These are phyloP conservation scores for Boletus rubescentipes DNA, from an alignment of 768 basidiomycete genomes.

Conservation along the genomic window DNA sequence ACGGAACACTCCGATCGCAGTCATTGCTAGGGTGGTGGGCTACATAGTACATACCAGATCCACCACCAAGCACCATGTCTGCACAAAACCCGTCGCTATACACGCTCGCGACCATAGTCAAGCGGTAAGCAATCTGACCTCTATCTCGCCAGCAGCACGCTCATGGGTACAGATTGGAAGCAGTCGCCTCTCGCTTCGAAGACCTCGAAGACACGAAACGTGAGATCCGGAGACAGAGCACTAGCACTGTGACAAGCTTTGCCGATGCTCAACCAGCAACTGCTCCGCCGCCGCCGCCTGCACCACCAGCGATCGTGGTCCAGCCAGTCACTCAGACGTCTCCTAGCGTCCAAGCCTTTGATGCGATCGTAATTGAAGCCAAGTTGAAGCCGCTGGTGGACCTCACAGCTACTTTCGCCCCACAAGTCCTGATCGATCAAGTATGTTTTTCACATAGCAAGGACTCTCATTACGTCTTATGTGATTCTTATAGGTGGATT, in stretches of 20 bases:
- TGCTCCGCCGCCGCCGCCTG: constrained; percentile 32
- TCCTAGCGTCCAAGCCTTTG: constrained; percentile 67
- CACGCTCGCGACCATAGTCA: constrained; percentile 79
- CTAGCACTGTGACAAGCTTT: constrained; percentile 31
- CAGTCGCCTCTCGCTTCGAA: constrained; percentile 91
- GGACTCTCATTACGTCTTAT: constrained; percentile 2
- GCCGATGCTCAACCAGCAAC: constrained; percentile 25
- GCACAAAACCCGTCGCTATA: constrained; percentile 54
- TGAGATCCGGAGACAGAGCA: constrained; percentile 28
- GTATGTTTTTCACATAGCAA: constrained; percentile 43
- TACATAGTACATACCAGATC: not conserved
- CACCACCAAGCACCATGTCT: constrained; percentile 17
- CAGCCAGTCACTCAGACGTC: constrained; percentile 41
- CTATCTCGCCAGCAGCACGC: constrained; percentile 2
- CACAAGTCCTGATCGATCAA: constrained; percentile 70
- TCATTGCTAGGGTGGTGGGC: too few species aligned
- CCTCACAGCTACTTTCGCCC: constrained; percentile 69
- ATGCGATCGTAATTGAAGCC: constrained; percentile 69
- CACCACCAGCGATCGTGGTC: constrained; percentile 37
- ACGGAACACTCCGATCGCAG: constrained; percentile 24
- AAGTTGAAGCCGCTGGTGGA: constrained; percentile 73
- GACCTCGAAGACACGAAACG: constrained; percentile 68
- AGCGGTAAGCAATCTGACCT: constrained; percentile 52
- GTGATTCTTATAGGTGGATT: constrained; percentile 49
- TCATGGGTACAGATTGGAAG: constrained; percentile 67